Evolutionary conservation across 371 early-diverging fungal genomes (phyloP), one percentile per base, ranked within the genome.

Genomic region (Vittaforma corneae): DNA sequence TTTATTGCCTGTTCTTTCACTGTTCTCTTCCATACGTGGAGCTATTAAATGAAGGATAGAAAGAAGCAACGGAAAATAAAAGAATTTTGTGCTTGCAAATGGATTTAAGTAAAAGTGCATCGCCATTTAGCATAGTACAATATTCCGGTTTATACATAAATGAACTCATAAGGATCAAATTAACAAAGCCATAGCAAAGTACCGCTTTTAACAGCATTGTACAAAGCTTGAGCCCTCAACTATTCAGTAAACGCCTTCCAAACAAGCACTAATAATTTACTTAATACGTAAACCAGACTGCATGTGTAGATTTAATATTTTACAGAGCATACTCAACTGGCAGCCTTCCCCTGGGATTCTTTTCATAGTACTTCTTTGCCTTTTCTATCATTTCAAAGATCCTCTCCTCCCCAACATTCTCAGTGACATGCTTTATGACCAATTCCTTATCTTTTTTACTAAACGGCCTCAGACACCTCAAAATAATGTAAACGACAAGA

Each of bases 261-360:
- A n/a, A n/a, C n/a, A n/a, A n/a, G n/a, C n/a, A n/a, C n/a, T n/a
- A n/a, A n/a, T n/a, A n/a, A n/a, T n/a, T n/a, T n/a, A n/a, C n/a
- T n/a, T n/a, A n/a, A n/a, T n/a, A n/a, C n/a, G n/a, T n/a, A n/a
- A n/a, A n/a, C n/a, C n/a, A n/a, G n/a, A n/a, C n/a, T n/a, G n/a
- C n/a, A n/a, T n/a, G n/a, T n/a, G n/a, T n/a, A n/a, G n/a, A 16
- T 16, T 42, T 20, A 20, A 42, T 16, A 42, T 16, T 20, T 20
- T 42, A 42, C 26, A 48, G 9, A 11, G 26, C 9, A 48, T 48
- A 48, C 48, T 48, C 48, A 9, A 48, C 34, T 26, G 54, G 54
- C 28, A 54, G 6, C 6, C 9, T 54, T 16, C 54, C 34, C 14
- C 26, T 54, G 30, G 14, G 9, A 9, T 28, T 48, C 9, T 48